Evolutionary conservation across 345 rosid genomes (phyloP).

Genomic region (Eucalyptus pauciflora): DNA sequence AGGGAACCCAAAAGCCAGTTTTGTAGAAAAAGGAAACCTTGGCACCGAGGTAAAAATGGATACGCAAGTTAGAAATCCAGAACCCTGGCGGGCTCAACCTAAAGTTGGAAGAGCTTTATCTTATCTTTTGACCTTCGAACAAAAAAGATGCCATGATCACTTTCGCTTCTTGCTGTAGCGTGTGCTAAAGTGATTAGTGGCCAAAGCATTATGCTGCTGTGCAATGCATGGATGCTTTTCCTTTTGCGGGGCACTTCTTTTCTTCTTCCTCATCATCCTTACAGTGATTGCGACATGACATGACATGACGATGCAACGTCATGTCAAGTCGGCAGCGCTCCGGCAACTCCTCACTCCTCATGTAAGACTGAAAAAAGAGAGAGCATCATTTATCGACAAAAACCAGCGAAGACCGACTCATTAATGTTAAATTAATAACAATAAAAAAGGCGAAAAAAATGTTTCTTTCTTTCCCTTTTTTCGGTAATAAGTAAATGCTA

Average conservation of each 20-base stretch:
- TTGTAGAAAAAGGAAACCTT: neutral
- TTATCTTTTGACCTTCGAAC: neutral
- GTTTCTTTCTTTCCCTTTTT: neutral
- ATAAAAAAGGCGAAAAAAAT: neutral
- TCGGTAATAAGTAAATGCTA: neutral
- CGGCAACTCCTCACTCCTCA: neutral
- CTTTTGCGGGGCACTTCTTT: neutral
- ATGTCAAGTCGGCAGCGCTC: neutral
- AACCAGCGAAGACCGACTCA: neutral
- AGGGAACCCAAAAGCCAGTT: neutral
- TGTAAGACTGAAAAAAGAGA: neutral
- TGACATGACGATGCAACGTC: neutral
- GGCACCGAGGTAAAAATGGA: neutral
- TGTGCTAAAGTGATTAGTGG: neutral
- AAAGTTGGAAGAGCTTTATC: neutral
- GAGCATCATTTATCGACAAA: neutral
- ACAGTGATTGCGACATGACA: neutral
- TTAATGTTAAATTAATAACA: neutral
- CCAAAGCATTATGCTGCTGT: neutral
- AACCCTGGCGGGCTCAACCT: neutral
- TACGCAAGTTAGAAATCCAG: neutral
- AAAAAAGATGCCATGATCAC: neutral
- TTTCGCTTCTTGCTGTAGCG: neutral
- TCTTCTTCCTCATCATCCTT: neutral
- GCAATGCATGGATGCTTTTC: neutral